phyloP scores from a whole-genome alignment of 2,329 filamentous ascomycete species.

The Amauroascus verrucosus region DNA sequence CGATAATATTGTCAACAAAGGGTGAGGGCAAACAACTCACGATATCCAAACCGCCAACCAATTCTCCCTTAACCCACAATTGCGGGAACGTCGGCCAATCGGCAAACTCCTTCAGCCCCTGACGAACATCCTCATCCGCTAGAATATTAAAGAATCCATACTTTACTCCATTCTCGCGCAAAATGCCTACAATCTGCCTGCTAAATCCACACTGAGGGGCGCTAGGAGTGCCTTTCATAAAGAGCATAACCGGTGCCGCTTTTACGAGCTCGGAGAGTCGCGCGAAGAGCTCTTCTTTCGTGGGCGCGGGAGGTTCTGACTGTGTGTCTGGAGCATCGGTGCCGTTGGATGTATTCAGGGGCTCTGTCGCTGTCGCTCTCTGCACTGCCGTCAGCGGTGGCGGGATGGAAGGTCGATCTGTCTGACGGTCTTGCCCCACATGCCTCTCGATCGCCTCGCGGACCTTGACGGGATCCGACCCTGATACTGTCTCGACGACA shows the following conservation, averaged over 20 bases:
- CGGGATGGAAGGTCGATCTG: slow-evolving; percentile 30
- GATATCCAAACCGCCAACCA: slow-evolving; percentile 91
- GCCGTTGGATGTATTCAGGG: slow-evolving; percentile 1
- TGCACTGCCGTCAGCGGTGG: slow-evolving; percentile 34
- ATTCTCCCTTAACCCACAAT: slow-evolving; percentile 79
- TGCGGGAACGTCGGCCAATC: slow-evolving; percentile 98
- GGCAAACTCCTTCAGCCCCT: slow-evolving; percentile 93
- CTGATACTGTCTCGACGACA: slow-evolving; percentile 75
- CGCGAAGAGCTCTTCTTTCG: slow-evolving; percentile 76
- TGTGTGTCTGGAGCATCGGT: not conserved
- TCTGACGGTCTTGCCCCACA: slow-evolving; percentile 37
- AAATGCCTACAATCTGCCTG: slow-evolving; percentile 71
- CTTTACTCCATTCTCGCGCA: slow-evolving; percentile 82
- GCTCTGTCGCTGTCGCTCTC: slow-evolving; percentile 23
- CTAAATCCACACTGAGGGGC: slow-evolving; percentile 88
- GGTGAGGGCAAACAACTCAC: slow-evolving; percentile 46
- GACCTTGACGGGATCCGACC: slow-evolving; percentile 79
- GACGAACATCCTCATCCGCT: slow-evolving; percentile 91
- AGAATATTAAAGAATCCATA: slow-evolving; percentile 99
- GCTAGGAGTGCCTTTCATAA: slow-evolving; percentile 94
- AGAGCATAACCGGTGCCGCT: slow-evolving; percentile 94
- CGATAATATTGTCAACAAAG: not conserved
- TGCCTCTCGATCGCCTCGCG: slow-evolving; percentile 76
- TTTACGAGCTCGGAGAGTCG: slow-evolving; percentile 77
- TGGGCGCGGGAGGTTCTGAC: slow-evolving; percentile 38